Conservation (phyloP, 2,329 filamentous ascomycete genomes). For the Aspergillus neoniger region DNA sequence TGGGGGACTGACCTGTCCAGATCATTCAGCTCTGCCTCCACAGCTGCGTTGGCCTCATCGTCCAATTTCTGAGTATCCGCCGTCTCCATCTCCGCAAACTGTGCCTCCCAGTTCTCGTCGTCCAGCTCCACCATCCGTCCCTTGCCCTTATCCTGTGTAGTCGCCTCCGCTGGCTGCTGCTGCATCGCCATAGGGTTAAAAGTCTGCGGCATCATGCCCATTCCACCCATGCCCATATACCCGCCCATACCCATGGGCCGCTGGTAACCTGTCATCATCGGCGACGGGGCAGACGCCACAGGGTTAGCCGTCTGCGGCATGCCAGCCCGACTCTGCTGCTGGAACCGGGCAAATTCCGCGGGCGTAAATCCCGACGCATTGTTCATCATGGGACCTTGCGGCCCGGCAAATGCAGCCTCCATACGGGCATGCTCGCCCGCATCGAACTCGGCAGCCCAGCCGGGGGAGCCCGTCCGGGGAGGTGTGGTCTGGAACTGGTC, state of each 20-base stretch:
- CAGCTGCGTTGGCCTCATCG: conserved; percentile 68
- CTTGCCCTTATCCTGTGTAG: conserved; percentile 77
- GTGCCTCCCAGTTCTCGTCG: conserved; percentile 92
- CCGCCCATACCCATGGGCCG: conserved; percentile 50
- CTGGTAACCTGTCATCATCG: conserved; percentile 60
- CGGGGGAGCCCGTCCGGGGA: conserved; percentile 57
- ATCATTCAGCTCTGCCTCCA: conserved; percentile 84
- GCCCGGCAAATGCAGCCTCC: conserved; percentile 69
- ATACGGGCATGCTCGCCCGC: conserved; percentile 65
- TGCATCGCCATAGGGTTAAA: conserved; percentile 54
- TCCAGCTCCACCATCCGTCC: conserved; percentile 83
- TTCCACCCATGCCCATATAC: conserved; percentile 47
- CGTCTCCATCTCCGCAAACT: conserved; percentile 84
- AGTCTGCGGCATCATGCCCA: conserved; percentile 54
- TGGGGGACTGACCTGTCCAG: conserved; percentile 75
- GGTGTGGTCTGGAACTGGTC: conserved; percentile 54
- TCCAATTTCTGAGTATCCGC: conserved; percentile 57
- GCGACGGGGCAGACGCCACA: conserved; percentile 52
- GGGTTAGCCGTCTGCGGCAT: conserved; percentile 63
- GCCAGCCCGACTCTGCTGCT: conserved; percentile 67
- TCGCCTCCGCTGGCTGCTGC: conserved; percentile 42
- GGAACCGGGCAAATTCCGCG: conserved; percentile 85
- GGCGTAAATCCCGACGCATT: conserved; percentile 67
- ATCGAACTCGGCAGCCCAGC: conserved; percentile 67
- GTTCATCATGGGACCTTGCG: conserved; percentile 45